These are phyloP conservation scores for Fallopia convolvulus DNA, from an alignment of 148 eudicot species.

Conservation along the genomic window DNA sequence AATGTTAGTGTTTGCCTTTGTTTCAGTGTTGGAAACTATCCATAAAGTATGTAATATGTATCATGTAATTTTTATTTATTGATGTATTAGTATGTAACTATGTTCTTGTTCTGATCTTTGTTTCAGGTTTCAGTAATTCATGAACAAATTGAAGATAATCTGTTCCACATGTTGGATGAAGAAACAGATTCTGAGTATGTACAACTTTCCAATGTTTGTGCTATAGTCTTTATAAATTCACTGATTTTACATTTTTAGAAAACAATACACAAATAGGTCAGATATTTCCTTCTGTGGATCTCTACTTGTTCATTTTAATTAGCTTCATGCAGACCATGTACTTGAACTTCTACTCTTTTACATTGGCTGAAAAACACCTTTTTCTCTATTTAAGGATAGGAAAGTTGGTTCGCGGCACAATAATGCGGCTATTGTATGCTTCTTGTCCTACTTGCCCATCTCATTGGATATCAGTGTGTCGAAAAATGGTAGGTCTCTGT, in stretches of 20 bases:
- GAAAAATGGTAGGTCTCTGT: conserved; percentile 47
- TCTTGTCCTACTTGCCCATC: conserved; percentile 78
- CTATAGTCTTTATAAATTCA: not conserved
- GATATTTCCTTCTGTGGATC: not conserved
- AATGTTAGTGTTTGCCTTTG: not conserved
- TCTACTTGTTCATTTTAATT: not conserved
- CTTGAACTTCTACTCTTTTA: not conserved
- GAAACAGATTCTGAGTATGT: conserved; percentile 96
- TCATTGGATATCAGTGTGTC: conserved; percentile 78
- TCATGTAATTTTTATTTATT: conserved; percentile 2
- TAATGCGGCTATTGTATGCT: conserved; percentile 80
- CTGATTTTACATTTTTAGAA: not conserved
- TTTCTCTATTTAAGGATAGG: conserved; percentile 51
- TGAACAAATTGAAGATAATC: conserved; percentile 79
- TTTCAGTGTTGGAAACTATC: not conserved
- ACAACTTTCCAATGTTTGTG: conserved; percentile 3
- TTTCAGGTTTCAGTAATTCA: conserved; percentile 69
- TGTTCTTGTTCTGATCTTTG: conserved; percentile 17
- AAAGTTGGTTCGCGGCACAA: conserved; percentile 65
- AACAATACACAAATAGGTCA: not conserved
- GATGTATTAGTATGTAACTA: not conserved
- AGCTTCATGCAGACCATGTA: not conserved
- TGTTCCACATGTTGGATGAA: conserved; percentile 95
- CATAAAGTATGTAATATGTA: not conserved
- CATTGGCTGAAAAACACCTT: not conserved